These are phyloP conservation scores for Epichloe glyceriae DNA, from an alignment of 2,329 filamentous ascomycete species.

Conservation along the genomic window DNA sequence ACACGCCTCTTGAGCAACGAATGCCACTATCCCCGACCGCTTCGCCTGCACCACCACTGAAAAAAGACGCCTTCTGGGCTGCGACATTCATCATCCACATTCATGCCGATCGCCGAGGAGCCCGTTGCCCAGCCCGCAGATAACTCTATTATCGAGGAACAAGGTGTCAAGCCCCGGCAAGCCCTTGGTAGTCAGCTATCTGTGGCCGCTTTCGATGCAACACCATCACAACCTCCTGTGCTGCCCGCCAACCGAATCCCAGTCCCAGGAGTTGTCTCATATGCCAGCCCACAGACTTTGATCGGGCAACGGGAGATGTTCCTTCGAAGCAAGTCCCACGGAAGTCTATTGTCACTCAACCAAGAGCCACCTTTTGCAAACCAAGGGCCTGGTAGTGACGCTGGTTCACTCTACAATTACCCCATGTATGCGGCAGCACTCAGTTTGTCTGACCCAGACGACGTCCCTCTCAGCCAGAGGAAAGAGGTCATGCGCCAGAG, in stretches of 20 bases:
- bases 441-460: slow-evolving; percentile 39
- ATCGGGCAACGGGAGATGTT: slow-evolving; percentile 42
- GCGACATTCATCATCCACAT: slow-evolving; percentile 8
- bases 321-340: slow-evolving; percentile 38
- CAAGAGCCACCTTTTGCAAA: slow-evolving; percentile 14
- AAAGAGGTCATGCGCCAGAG: slow-evolving; percentile 45
- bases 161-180: background rate
- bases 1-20: slow-evolving; percentile 2
- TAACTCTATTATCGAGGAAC: slow-evolving; percentile 8
- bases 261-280: slow-evolving; percentile 35
- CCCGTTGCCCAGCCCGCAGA: slow-evolving; percentile 8
- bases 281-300: slow-evolving; percentile 40
- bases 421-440: slow-evolving; percentile 17
- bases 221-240: background rate
- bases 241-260: slow-evolving; percentile 12
- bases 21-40: background rate
- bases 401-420: slow-evolving; percentile 27
- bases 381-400: slow-evolving; percentile 25
- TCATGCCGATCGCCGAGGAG: slow-evolving; percentile 34
- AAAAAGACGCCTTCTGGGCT: slow-evolving; percentile 15
- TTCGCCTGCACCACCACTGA: slow-evolving; percentile 4
- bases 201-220: slow-evolving; percentile 9
- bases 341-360: slow-evolving; percentile 20
- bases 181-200: slow-evolving; percentile 11
- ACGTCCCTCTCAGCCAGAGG: slow-evolving; percentile 60